phyloP scores from a whole-genome alignment of 1,284 basidiomycete species.

The Cryptococcus wingfieldii region DNA sequence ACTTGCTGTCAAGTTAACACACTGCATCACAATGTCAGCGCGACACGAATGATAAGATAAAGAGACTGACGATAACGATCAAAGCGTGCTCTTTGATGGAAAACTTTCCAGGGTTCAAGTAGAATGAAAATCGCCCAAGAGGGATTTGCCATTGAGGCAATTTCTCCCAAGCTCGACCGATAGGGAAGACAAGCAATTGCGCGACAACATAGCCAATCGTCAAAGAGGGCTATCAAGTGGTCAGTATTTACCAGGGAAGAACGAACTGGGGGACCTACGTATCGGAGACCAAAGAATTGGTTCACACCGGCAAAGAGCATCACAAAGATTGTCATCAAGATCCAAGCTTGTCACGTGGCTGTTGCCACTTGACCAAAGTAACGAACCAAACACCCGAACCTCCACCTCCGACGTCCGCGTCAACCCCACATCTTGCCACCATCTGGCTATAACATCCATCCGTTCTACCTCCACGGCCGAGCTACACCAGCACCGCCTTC shows the following conservation, averaged over 20 bases:
- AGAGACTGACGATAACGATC: conserved; percentile 15
- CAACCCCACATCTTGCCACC: no score
- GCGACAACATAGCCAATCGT: conserved; percentile 23
- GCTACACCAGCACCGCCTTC: no score
- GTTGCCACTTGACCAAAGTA: no score
- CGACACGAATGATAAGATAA: no score
- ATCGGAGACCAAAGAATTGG: conserved; percentile 46
- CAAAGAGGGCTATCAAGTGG: conserved; percentile 20
- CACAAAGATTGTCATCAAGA: conserved; percentile 46
- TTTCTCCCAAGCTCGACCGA: conserved; percentile 21
- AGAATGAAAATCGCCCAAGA: conserved; percentile 12
- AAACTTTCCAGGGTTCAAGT: conserved; percentile 51
- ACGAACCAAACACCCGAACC: no score
- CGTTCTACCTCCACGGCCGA: no score
- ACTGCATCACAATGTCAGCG: conserved; percentile 3
- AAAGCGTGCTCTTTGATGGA: conserved; percentile 33
- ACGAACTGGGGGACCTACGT: conserved; percentile 6
- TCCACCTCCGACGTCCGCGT: no score
- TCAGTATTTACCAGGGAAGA: not conserved
- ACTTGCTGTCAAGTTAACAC: conserved; percentile 43
- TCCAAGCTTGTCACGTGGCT: no score
- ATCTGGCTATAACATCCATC: no score
- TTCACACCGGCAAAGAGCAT: conserved; percentile 64
- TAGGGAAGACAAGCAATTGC: conserved; percentile 27
- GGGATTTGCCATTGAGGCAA: conserved; percentile 17